These are phyloP conservation scores for Acanthamoeba royreba DNA, from an alignment of 208 protist genomes.

Conservation along the genomic window DNA sequence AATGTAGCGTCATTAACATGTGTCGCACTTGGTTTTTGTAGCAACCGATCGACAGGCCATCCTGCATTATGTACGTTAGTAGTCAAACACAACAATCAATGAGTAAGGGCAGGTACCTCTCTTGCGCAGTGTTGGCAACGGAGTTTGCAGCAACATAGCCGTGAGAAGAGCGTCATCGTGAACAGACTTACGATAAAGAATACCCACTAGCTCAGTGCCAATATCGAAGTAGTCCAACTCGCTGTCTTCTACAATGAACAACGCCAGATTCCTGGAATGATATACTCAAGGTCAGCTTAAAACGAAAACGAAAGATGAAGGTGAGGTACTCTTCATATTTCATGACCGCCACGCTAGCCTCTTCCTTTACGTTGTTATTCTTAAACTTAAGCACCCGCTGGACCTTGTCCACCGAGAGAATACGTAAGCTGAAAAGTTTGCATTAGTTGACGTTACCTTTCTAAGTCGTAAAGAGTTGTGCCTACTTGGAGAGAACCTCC, in stretches of 20 bases:
- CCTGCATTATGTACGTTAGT: neutral
- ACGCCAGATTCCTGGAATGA: neutral
- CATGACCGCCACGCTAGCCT: neutral
- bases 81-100: neutral
- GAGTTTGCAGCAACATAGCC: conserved; percentile 22
- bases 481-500: neutral
- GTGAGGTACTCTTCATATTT: neutral
- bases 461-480: neutral
- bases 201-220: neutral
- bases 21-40: neutral
- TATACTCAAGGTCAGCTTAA: no score
- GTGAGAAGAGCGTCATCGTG: conserved; percentile 27
- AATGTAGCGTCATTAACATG: neutral
- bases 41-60: conserved; percentile 10
- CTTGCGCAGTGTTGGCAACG: neutral
- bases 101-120: neutral
- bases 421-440: neutral
- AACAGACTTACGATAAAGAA: conserved; percentile 36
- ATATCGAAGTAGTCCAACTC: conserved; percentile 18
- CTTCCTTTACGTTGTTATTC: neutral
- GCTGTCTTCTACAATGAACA: neutral
- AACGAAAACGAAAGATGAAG: neutral
- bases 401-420: neutral
- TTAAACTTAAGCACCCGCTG: neutral
- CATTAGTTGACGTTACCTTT: neutral